Evolutionary conservation across 345 rosid genomes (phyloP).

Genomic region (Raphanus sativus): DNA sequence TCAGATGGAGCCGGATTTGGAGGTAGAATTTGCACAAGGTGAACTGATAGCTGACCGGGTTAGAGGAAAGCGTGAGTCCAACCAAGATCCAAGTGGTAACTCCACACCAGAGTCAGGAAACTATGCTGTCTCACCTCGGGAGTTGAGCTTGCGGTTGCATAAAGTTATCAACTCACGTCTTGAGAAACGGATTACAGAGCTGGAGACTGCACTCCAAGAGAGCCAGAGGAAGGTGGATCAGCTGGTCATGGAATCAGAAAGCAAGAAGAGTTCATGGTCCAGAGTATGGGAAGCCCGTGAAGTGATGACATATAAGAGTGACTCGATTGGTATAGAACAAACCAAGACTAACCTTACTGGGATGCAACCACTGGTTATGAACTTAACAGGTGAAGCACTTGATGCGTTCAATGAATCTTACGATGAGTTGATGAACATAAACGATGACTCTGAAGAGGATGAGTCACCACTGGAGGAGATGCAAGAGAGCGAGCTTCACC

Average conservation of each 20-base stretch:
- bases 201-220: conserved; percentile 69
- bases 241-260: conserved; percentile 50
- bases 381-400: conserved; percentile 72
- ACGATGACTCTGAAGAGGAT: conserved; percentile 56
- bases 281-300: conserved; percentile 38
- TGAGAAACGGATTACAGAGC: conserved; percentile 61
- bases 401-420: conserved; percentile 73
- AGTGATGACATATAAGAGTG: conserved; percentile 31
- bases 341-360: conserved; percentile 31
- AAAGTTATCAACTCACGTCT: conserved; percentile 73
- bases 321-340: conserved; percentile 30
- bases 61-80: conserved; percentile 38
- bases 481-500: conserved; percentile 35
- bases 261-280: conserved; percentile 40
- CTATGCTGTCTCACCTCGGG: conserved; percentile 73
- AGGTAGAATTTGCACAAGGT: conserved; percentile 61
- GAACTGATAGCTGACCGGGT: conserved; percentile 47
- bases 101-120: conserved; percentile 56
- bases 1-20: conserved; percentile 67
- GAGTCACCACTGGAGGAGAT: conserved; percentile 37
- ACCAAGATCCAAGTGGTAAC: conserved; percentile 57
- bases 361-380: conserved; percentile 62
- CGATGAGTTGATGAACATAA: conserved; percentile 64
- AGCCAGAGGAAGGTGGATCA: conserved; percentile 64
- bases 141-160: conserved; percentile 70